phyloP scores from a whole-genome alignment of 345 rosid species.

The Eutrema yunnanense region DNA sequence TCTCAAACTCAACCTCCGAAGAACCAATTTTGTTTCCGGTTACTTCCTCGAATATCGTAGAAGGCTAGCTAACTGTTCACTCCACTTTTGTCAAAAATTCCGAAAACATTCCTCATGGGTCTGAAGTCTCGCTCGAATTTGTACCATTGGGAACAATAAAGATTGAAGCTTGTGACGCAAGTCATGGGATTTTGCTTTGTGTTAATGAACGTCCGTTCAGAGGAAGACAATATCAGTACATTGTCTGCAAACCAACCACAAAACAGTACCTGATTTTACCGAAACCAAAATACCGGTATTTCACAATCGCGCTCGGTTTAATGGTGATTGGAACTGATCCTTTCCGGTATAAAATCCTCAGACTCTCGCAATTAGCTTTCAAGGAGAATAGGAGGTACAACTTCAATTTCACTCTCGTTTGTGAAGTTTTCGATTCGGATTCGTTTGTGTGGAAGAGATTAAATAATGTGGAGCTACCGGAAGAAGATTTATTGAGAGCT shows the following conservation, averaged over 20 bases:
- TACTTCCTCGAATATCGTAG: background rate
- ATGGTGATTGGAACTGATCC: background rate
- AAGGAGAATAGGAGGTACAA: background rate
- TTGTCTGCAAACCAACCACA: slow-evolving; percentile 18
- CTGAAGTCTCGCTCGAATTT: slow-evolving; percentile 1
- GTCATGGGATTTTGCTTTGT: slow-evolving; percentile 15
- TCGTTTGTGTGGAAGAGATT: background rate
- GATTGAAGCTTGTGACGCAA: slow-evolving; percentile 15
- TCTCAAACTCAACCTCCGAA: background rate
- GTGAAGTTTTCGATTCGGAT: slow-evolving; percentile 17
- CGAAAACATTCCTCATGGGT: background rate
- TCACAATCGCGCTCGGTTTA: background rate
- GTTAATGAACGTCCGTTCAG: background rate
- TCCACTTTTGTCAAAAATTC: background rate
- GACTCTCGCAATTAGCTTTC: background rate
- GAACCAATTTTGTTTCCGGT: slow-evolving; percentile 5
- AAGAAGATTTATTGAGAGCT: background rate
- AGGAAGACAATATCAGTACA: background rate
- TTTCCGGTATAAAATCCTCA: slow-evolving; percentile 5
- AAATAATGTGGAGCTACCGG: background rate
- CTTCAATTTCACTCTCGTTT: background rate
- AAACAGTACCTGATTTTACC: slow-evolving; percentile 2
- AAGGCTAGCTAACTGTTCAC: background rate
- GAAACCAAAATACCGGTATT: background rate
- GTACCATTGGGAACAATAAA: background rate